These are phyloP conservation scores for Camelina sativa DNA, from an alignment of 345 rosid genomes.

Conservation along the genomic window DNA sequence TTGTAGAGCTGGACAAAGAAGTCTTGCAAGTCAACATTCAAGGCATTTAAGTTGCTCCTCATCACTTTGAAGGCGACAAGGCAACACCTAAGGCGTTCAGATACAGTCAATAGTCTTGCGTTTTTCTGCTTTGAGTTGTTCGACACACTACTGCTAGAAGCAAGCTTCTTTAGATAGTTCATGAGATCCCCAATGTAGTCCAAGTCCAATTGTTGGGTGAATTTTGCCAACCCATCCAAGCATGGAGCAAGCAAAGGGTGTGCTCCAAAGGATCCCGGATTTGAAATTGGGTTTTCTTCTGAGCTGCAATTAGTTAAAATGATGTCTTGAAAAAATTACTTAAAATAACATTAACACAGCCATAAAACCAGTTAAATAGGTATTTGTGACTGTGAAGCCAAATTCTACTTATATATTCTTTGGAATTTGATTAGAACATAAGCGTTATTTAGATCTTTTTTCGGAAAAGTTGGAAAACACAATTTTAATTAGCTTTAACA, in stretches of 20 bases:
- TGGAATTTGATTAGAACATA: neutral
- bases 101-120: slow-evolving; percentile 52
- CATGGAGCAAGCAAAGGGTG: slow-evolving; percentile 85
- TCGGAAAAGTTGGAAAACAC: slow-evolving; percentile 3
- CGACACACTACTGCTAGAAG: slow-evolving; percentile 54
- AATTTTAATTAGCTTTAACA: slow-evolving; percentile 19
- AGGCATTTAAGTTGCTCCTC: slow-evolving; percentile 92
- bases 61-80: slow-evolving; percentile 93
- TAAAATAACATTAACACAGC: neutral
- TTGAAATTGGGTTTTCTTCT: slow-evolving; percentile 46
- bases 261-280: slow-evolving; percentile 48
- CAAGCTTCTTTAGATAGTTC: slow-evolving; percentile 86
- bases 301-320: slow-evolving; percentile 47
- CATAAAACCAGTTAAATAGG: slow-evolving; percentile 3
- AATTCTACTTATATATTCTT: neutral
- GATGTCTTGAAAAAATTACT: neutral
- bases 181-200: slow-evolving; percentile 91
- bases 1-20: slow-evolving; percentile 91
- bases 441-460: neutral
- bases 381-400: slow-evolving; percentile 22
- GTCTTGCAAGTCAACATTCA: slow-evolving; percentile 93
- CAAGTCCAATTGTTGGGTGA: slow-evolving; percentile 80
- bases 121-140: slow-evolving; percentile 50
- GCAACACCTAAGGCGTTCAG: slow-evolving; percentile 89
- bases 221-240: slow-evolving; percentile 84